Conservation (phyloP, 78 protist genomes). For the Dictyostelium capitatum region DNA sequence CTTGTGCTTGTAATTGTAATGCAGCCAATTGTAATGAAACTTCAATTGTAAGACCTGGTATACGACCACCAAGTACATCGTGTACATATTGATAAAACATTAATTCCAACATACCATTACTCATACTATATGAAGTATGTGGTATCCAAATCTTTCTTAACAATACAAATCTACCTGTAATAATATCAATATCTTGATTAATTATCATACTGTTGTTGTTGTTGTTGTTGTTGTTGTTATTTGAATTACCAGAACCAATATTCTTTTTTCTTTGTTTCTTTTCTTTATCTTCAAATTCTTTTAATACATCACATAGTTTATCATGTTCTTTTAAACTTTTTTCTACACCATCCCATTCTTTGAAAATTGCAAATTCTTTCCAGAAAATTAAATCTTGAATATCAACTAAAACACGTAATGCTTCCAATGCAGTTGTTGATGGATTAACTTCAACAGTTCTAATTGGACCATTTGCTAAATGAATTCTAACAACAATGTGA, state of each 20-base stretch:
- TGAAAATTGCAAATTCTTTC: slow-evolving; percentile 77
- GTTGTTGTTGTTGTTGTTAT: neutral
- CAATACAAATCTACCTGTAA: slow-evolving; percentile 34
- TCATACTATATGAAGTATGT: slow-evolving; percentile 52
- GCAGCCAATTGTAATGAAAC: slow-evolving; percentile 36
- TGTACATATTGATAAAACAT: slow-evolving; percentile 73
- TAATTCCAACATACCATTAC: slow-evolving; percentile 58
- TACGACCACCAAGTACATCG: slow-evolving; percentile 63
- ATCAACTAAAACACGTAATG: slow-evolving; percentile 38
- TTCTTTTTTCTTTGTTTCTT: slow-evolving; percentile 11
- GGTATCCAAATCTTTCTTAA: slow-evolving; percentile 74
- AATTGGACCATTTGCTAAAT: slow-evolving; percentile 69
- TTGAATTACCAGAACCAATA: too few relatives aligned
- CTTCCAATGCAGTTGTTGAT: slow-evolving; percentile 65
- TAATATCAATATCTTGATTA: neutral
- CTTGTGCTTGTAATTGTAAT: slow-evolving; percentile 72
- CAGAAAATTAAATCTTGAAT: slow-evolving; percentile 30
- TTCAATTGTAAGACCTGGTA: slow-evolving; percentile 41
- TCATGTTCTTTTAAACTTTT: slow-evolving; percentile 55
- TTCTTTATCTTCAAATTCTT: slow-evolving; percentile 59
- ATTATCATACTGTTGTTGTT: neutral
- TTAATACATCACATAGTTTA: slow-evolving; percentile 30
- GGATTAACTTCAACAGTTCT: slow-evolving; percentile 45
- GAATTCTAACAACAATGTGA: slow-evolving; percentile 28
- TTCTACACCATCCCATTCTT: slow-evolving; percentile 63